phyloP scores from a whole-genome alignment of 495 filamentous ascomycete genomes.

The Thermothielavioides terrestris region DNA sequence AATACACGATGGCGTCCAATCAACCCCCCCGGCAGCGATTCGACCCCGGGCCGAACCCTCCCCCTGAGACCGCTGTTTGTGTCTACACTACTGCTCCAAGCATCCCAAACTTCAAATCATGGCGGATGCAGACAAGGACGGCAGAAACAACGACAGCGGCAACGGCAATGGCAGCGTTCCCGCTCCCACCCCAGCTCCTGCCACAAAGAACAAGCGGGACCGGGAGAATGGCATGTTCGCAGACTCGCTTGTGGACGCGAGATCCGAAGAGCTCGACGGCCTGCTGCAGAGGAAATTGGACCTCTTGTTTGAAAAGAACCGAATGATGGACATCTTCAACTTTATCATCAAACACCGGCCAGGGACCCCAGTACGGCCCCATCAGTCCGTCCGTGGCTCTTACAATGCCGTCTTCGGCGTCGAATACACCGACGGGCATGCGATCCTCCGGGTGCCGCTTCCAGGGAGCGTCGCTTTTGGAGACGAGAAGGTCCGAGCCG shows the following conservation, averaged over 20 bases:
- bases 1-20: no score
- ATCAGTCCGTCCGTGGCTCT: neutral
- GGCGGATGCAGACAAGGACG: no score
- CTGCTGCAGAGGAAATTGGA: neutral
- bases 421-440: neutral
- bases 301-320: neutral
- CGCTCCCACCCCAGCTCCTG: no score
- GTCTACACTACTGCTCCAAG: no score
- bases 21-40: no score
- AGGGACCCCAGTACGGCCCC: neutral
- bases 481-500: constrained; percentile 32
- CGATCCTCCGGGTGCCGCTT: neutral
- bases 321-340: neutral
- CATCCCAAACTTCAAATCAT: no score
- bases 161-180: no score
- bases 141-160: no score
- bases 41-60: no score
- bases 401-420: constrained; percentile 4
- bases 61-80: no score
- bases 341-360: neutral
- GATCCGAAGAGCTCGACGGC: neutral
- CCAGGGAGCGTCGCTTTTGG: constrained; percentile 16
- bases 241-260: neutral
- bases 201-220: neutral
- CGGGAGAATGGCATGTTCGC: neutral